Evolutionary conservation across 345 rosid genomes (phyloP).

Genomic region (Citropsis articulata): DNA sequence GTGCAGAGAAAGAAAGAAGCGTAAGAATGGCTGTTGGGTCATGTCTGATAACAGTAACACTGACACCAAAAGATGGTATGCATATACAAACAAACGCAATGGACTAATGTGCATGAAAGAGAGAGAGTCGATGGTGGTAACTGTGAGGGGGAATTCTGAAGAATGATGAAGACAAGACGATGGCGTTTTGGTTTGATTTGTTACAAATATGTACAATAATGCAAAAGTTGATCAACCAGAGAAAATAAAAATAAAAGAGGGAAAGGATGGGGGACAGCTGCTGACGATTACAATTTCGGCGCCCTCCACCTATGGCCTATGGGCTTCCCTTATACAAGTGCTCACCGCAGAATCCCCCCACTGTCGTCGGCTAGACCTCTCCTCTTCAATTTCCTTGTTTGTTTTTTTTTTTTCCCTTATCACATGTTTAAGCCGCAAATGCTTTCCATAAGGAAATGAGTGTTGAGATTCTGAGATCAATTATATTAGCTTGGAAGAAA

Average conservation of each 20-base stretch:
- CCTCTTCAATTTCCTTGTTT: background rate
- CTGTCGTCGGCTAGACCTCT: background rate
- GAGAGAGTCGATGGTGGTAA: background rate
- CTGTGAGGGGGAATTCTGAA: conserved; percentile 12
- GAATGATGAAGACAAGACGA: conserved; percentile 34
- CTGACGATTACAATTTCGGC: conserved; percentile 31
- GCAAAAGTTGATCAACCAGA: background rate
- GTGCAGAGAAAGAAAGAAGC: conserved; percentile 8
- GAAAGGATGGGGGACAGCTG: background rate
- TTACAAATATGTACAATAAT: background rate
- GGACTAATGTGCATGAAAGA: background rate
- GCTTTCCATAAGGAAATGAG: background rate
- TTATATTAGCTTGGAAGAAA: background rate
- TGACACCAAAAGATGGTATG: background rate
- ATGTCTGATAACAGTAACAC: conserved; percentile 8
- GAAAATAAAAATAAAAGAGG: background rate
- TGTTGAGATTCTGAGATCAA: background rate
- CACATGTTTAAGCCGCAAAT: background rate
- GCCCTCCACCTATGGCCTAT: conserved; percentile 17
- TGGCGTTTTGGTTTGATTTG: background rate
- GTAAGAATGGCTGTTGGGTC: conserved; percentile 17
- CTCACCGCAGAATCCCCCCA: background rate
- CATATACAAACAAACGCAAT: background rate
- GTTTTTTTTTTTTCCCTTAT: background rate
- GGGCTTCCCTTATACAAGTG: conserved; percentile 5